Conservation (phyloP, 768 basidiomycete species). For the Pholiota microspora region DNA sequence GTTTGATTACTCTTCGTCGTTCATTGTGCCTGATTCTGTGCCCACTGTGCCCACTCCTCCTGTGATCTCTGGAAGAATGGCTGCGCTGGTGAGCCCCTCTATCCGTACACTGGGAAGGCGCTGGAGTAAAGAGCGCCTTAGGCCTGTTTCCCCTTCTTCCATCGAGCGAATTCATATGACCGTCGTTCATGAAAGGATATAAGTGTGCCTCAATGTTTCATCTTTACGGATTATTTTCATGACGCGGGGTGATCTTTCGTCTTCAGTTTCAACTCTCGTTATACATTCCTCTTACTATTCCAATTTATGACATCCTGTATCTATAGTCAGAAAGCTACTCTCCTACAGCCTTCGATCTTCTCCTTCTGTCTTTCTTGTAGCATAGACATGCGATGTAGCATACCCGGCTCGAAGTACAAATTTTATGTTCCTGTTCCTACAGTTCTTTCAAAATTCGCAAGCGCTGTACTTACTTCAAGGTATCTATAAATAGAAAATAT, state of each 20-base stretch:
- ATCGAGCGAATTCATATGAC: constrained; percentile 42
- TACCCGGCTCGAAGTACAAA: not conserved
- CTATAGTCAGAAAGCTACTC: constrained; percentile 1
- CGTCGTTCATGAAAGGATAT: constrained; percentile 36
- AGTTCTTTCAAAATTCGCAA: not conserved
- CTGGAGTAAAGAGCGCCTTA: constrained; percentile 25
- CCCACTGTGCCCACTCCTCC: not conserved
- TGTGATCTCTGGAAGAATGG: constrained; percentile 11
- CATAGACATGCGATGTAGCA: constrained; percentile 18
- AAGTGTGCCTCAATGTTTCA: not conserved
- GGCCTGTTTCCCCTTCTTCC: constrained; percentile 13
- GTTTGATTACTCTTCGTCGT: constrained; percentile 29
- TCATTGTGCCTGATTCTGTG: constrained; percentile 12
- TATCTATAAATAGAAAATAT: not conserved
- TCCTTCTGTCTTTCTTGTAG: constrained; percentile 12
- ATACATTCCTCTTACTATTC: constrained; percentile 2
- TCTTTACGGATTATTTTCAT: not conserved
- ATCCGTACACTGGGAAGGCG: constrained; percentile 26
- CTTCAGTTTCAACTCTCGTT: not conserved
- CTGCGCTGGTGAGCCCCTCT: constrained; percentile 21
- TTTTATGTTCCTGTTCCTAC: constrained; percentile 5
- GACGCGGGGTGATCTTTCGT: not conserved
- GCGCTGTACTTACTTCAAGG: no score
- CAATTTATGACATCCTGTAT: not conserved
- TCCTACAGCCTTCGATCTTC: not conserved